These are phyloP conservation scores for Tillandsia leiboldiana DNA, from an alignment of 176 grass and related monocot species.

Conservation along the genomic window DNA sequence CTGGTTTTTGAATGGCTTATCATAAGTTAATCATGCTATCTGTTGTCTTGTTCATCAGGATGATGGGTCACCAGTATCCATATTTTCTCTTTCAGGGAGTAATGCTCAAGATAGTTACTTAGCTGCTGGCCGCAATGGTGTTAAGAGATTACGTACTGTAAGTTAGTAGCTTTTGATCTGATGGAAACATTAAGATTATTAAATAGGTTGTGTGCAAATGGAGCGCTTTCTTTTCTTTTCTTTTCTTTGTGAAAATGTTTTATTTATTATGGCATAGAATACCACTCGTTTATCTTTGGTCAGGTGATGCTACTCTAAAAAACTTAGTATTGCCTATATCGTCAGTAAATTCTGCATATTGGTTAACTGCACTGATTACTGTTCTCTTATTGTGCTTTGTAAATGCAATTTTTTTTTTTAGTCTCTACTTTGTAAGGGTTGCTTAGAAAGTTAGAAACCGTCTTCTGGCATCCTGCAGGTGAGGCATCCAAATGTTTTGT, in stretches of 20 bases:
- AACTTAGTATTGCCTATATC: too few relatives aligned
- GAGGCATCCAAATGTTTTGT: constrained; percentile 98
- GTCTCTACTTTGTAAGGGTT: not conserved
- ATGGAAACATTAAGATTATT: too few relatives aligned
- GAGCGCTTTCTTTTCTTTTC: too few relatives aligned
- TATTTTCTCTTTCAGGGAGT: constrained; percentile 89
- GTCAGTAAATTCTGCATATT: too few relatives aligned
- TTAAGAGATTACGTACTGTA: constrained; percentile 89
- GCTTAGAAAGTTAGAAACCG: constrained; percentile 7
- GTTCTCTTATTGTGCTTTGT: not conserved
- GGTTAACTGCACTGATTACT: not conserved
- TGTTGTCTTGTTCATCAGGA: constrained; percentile 50
- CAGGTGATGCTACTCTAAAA: too few relatives aligned
- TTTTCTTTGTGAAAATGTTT: not conserved
- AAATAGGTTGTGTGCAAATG: not conserved
- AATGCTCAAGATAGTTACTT: constrained; percentile 84
- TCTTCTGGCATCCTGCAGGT: constrained; percentile 43
- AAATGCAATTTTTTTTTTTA: too few relatives aligned
- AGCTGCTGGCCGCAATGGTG: constrained; percentile 87
- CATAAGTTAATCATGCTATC: constrained; percentile 10
- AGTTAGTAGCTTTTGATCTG: constrained; percentile 10
- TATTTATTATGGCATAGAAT: not conserved
- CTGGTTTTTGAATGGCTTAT: too few relatives aligned
- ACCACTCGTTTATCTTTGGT: too few relatives aligned
- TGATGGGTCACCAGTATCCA: constrained; percentile 82